Evolutionary conservation across 2,329 filamentous ascomycete genomes (phyloP).

Genomic region (Stenocarpella maydis): DNA sequence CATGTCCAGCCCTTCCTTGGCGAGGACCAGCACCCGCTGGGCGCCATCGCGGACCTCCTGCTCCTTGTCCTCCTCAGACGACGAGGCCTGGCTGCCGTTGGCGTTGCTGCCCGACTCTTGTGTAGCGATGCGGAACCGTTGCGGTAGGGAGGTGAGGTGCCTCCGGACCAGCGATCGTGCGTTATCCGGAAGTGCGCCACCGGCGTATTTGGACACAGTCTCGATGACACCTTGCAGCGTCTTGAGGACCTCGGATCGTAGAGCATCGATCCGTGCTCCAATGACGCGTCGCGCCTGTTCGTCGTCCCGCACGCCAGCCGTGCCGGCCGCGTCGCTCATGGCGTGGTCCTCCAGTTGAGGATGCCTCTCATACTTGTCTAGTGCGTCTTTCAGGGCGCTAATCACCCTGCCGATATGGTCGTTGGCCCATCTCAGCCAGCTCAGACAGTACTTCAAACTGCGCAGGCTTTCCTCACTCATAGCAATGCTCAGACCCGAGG

Average conservation of each 20-base stretch:
- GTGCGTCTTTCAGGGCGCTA: conserved; percentile 73
- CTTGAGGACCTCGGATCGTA: conserved; percentile 77
- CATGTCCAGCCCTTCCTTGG: conserved; percentile 92
- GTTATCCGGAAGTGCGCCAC: conserved; percentile 90
- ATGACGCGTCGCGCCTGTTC: conserved; percentile 53
- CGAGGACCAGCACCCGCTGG: conserved; percentile 82
- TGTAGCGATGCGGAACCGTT: conserved; percentile 79
- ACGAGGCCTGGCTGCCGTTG: conserved; percentile 34
- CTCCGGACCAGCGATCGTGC: conserved; percentile 82
- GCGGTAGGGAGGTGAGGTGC: conserved; percentile 84
- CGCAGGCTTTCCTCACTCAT: conserved; percentile 89
- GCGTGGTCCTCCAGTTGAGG: conserved; percentile 42
- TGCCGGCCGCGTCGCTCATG: conserved; percentile 37
- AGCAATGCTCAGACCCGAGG: conserved; percentile 87
- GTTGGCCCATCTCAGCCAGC: conserved; percentile 83
- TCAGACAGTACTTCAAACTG: conserved; percentile 84
- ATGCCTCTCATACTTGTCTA: conserved; percentile 79
- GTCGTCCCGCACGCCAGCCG: conserved; percentile 37
- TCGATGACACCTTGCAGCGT: conserved; percentile 83
- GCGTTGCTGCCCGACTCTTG: conserved; percentile 43
- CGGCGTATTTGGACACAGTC: conserved; percentile 87
- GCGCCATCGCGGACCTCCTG: conserved; percentile 64
- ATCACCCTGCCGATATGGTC: conserved; percentile 81
- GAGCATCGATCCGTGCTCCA: conserved; percentile 69
- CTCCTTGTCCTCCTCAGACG: conserved; percentile 47